phyloP scores from a whole-genome alignment of 345 rosid species.

The Reutealis trisperma region DNA sequence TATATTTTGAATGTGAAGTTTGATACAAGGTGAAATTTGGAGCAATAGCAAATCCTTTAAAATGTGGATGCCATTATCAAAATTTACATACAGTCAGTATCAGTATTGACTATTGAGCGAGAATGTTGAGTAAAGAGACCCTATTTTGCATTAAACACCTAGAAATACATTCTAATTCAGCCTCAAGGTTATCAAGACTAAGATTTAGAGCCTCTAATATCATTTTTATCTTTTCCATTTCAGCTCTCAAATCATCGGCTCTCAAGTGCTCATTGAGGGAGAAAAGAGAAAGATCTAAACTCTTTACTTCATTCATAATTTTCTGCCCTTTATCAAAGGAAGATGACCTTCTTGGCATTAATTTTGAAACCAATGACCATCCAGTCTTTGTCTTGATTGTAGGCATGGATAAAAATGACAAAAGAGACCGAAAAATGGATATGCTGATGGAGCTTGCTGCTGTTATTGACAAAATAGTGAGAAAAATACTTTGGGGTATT shows the following conservation, averaged over 20 bases:
- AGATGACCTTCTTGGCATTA: constrained; percentile 23
- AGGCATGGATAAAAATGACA: constrained; percentile 29
- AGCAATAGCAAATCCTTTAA: constrained; percentile 22
- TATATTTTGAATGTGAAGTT: neutral
- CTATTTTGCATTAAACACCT: constrained; percentile 50
- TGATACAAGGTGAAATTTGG: neutral
- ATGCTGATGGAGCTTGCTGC: constrained; percentile 26
- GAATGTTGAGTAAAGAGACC: constrained; percentile 53
- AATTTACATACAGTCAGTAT: neutral
- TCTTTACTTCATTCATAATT: constrained; percentile 38
- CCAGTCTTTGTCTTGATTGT: constrained; percentile 22
- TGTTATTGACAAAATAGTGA: too few relatives aligned
- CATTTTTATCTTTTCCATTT: constrained; percentile 25
- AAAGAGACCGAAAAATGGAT: constrained; percentile 24
- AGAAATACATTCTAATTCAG: constrained; percentile 46
- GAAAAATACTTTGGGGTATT: too few relatives aligned
- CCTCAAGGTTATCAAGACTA: constrained; percentile 46
- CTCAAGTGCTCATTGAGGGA: constrained; percentile 8
- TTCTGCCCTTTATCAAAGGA: constrained; percentile 2
- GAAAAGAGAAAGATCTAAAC: constrained; percentile 36
- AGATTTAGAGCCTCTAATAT: constrained; percentile 32
- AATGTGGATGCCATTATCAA: constrained; percentile 18
- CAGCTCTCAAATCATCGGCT: constrained; percentile 4
- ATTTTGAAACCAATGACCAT: constrained; percentile 41
- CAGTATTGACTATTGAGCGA: constrained; percentile 22